These are phyloP conservation scores for Beauveria pseudobassiana DNA, from an alignment of 2,329 filamentous ascomycete genomes.

Conservation along the genomic window DNA sequence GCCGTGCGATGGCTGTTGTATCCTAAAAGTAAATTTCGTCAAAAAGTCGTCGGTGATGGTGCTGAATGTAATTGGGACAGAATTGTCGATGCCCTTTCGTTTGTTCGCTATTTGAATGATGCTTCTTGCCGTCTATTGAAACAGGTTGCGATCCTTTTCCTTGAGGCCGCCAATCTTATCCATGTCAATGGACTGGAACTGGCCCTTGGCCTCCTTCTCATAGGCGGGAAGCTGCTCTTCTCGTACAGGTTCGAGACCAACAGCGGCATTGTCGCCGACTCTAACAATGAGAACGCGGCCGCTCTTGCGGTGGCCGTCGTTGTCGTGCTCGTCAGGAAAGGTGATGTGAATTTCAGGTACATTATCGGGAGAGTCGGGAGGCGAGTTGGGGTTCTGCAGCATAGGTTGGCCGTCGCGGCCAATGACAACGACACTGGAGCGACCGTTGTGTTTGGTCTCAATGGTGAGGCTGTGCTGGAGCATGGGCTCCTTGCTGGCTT, in stretches of 20 bases:
- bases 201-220: slow-evolving; percentile 67
- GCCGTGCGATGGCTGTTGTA: slow-evolving; percentile 8
- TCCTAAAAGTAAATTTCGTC: slow-evolving; percentile 13
- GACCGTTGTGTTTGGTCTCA: slow-evolving; percentile 46
- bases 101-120: not conserved
- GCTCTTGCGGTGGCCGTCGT: slow-evolving; percentile 69
- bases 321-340: slow-evolving; percentile 92
- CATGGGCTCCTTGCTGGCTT: slow-evolving; percentile 40
- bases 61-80: slow-evolving; percentile 8
- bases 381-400: slow-evolving; percentile 65
- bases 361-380: slow-evolving; percentile 71
- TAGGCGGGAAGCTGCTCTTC: slow-evolving; percentile 80
- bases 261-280: slow-evolving; percentile 75
- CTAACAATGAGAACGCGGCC: slow-evolving; percentile 87
- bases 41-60: slow-evolving; percentile 8
- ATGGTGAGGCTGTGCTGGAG: slow-evolving; percentile 51
- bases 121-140: slow-evolving; percentile 24
- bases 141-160: slow-evolving; percentile 61
- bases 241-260: slow-evolving; percentile 83
- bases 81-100: not conserved
- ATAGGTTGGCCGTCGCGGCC: slow-evolving; percentile 70
- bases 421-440: slow-evolving; percentile 68
- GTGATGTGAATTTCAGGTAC: slow-evolving; percentile 97
- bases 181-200: slow-evolving; percentile 92
- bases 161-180: slow-evolving; percentile 90